These are phyloP conservation scores for Apiospora sp. DNA, from an alignment of 2,329 filamentous ascomycete species.

Conservation along the genomic window DNA sequence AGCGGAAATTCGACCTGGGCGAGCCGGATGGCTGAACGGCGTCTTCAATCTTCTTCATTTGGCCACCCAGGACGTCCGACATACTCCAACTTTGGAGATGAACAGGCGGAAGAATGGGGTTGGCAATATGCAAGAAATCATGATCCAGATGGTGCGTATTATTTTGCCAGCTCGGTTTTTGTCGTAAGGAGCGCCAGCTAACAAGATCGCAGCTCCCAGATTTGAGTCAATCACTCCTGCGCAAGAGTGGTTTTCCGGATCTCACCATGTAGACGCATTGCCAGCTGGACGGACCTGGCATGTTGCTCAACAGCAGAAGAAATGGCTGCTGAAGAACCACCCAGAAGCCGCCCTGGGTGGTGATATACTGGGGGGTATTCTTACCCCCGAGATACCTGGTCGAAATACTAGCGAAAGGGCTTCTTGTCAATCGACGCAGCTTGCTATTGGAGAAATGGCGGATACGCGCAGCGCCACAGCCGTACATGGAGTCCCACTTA, in stretches of 20 bases:
- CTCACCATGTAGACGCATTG: conserved; percentile 5
- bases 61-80: conserved; percentile 30
- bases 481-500: conserved; percentile 42
- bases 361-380: conserved; percentile 34
- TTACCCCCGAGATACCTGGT: conserved; percentile 33
- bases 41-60: conserved; percentile 25
- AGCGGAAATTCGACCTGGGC: conserved; percentile 28
- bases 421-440: conserved; percentile 45
- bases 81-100: conserved; percentile 23
- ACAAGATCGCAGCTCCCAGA: conserved; percentile 37
- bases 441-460: conserved; percentile 64
- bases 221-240: conserved; percentile 36
- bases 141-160: conserved; percentile 24
- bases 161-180: neutral
- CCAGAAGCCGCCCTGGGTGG: conserved; percentile 55
- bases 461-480: conserved; percentile 46
- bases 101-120: conserved; percentile 28
- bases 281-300: conserved; percentile 34
- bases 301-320: conserved; percentile 38
- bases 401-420: conserved; percentile 24
- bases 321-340: conserved; percentile 60
- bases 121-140: conserved; percentile 28
- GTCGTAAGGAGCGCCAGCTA: conserved; percentile 25
- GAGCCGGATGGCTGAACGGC: conserved; percentile 31
- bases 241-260: conserved; percentile 37